phyloP scores from a whole-genome alignment of 768 basidiomycete species.

The Holtermanniella nyarrowii region DNA sequence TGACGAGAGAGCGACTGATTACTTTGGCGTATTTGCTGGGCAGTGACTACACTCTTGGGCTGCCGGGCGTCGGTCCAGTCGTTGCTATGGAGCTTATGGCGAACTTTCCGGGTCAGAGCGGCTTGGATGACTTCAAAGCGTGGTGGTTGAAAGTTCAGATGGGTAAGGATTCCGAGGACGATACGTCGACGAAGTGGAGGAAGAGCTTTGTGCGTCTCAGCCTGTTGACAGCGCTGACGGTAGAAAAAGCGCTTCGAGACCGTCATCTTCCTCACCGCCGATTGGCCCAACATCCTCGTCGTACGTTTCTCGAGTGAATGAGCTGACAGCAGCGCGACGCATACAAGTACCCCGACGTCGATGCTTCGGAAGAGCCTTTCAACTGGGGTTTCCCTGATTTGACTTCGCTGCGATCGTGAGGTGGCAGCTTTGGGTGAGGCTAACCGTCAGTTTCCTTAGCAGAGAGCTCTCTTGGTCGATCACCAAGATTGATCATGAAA shows the following conservation, averaged over 20 bases:
- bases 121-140: conserved; percentile 72
- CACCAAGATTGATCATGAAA: conserved; percentile 73
- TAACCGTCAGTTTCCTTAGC: conserved; percentile 51
- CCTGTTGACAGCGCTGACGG: neutral
- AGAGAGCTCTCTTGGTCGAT: conserved; percentile 74
- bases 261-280: conserved; percentile 61
- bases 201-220: conserved; percentile 57
- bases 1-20: conserved; percentile 76
- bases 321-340: conserved; percentile 59
- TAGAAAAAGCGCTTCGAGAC: conserved; percentile 81
- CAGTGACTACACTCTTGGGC: conserved; percentile 89
- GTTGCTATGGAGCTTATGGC: conserved; percentile 89
- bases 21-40: conserved; percentile 87
- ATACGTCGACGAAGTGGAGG: conserved; percentile 66
- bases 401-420: conserved; percentile 73
- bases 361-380: conserved; percentile 84
- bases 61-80: conserved; percentile 87
- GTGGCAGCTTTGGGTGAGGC: conserved; percentile 3
- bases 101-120: conserved; percentile 80
- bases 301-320: conserved; percentile 47
- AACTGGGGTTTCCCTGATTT: conserved; percentile 97
- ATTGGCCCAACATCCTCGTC: conserved; percentile 90
- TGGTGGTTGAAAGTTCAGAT: conserved; percentile 94
- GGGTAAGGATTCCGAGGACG: conserved; percentile 68
- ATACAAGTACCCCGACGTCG: conserved; percentile 83